phyloP scores from a whole-genome alignment of 495 filamentous ascomycete genomes.

The Penicillium samsonianum region DNA sequence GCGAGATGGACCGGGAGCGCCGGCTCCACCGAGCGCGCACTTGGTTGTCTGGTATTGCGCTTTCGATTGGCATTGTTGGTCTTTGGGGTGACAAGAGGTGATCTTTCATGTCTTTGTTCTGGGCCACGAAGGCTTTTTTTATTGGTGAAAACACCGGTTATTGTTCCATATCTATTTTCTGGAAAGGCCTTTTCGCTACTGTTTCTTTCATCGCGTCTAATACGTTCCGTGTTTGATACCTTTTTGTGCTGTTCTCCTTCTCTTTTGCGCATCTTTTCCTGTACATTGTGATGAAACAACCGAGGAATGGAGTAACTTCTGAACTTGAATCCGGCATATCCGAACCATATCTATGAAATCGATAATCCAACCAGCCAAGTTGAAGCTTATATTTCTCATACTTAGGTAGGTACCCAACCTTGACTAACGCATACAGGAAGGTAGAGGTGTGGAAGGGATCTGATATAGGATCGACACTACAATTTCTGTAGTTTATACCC shows the following conservation, averaged over 20 bases:
- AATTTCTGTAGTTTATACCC: background rate
- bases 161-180: constrained; percentile 2
- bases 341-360: background rate
- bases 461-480: background rate
- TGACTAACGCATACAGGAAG: background rate
- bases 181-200: background rate
- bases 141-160: constrained; percentile 13
- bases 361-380: background rate
- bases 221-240: background rate
- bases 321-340: background rate
- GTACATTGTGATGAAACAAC: background rate
- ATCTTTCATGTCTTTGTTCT: background rate
- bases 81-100: constrained; percentile 79
- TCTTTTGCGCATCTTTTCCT: background rate
- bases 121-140: background rate
- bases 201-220: background rate
- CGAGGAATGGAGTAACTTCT: background rate
- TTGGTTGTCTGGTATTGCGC: constrained; percentile 63
- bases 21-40: constrained; percentile 60
- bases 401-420: background rate
- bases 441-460: background rate
- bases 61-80: constrained; percentile 76
- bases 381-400: background rate
- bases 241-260: background rate
- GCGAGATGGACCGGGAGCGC: constrained; percentile 66